Evolutionary conservation across 768 basidiomycete species (phyloP), one percentile per base, ranked within the genome.

Genomic region (Tulasnella sp.): DNA sequence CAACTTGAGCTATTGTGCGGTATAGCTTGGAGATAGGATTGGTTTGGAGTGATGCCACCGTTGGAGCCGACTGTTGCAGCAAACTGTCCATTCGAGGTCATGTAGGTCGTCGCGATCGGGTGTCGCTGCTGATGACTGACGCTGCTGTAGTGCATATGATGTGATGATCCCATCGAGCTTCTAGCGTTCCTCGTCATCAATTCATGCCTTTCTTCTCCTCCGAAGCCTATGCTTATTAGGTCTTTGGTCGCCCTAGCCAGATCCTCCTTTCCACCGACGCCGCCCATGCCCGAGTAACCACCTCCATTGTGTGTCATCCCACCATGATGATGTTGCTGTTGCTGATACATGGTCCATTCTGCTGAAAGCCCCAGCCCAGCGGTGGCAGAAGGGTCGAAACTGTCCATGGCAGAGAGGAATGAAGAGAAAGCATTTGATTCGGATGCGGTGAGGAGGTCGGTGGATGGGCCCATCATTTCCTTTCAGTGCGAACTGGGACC

Each of bases 241-340:
- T 89, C 85, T 69, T 85, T 87, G 0, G 87, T 90, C 0, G 87
- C 87, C 70, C 84, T 85, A 54, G 83, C 72, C 55, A 91, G 76
- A 1, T 82, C 81, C 55, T 85, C 81, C 59, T 74, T 80, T 21
- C 31, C 52, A 12, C 57, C 50, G 34, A 7, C 15, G 34, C 34
- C 15, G 34, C 34, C 34, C 15, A 5, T 15, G 59, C 19, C 79
- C 80, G 58, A 73, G 78, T 53, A 21, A 48, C 27, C 27, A 11
- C 21, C 19, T 11, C 5, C 21, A 43, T 19, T 12, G 76, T 70
- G 10, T 77, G 76, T 15, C 34, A 38, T 15, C 34, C 34, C 34
- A 38, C 34, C 34, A 38, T 38, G 34, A 38, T 38, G 34, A 38
- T 38, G 58, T 64, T 68, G 25, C 64, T 61, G 65, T 63, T 71